Evolutionary conservation across 345 rosid genomes (phyloP), one percentile per base, ranked within the genome.

Genomic region (Microcos paniculata): DNA sequence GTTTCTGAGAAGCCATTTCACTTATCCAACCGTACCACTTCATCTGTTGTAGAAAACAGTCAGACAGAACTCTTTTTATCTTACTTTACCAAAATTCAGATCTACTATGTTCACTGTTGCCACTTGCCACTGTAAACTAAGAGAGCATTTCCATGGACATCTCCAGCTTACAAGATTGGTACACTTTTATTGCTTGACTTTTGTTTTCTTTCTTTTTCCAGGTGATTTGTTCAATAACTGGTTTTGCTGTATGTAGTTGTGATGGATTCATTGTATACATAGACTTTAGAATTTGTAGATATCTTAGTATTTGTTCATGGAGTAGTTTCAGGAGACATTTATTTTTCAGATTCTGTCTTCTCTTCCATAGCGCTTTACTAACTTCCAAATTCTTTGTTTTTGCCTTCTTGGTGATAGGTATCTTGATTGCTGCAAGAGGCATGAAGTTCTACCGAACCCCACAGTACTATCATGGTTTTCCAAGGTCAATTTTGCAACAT

Each of bases 361-460:
- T 16, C 3, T 6, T 5, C 8, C 45, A 24, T 67, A 26, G 42
- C 8, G 18, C 11, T 51, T 69, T 19, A 19, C 19, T 69, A 14
- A 69, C 26, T 23, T 21, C 31, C 14, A 43, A 23, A 18, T 61
- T 65, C 40, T 64, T 45, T 31, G 2, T 40, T 72, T 75, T 40
- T 35, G 40, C 40, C 40, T 52, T 45, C 49, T 56, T 30, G 64
- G 64, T 79, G 71, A 62, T 46, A 88, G 91, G 80, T 88, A 85
- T 53, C 70, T 74, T 53, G 78, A 80, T 76, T 86, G 78, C 70
- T 88, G 91, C 79, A 78, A 69, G 75, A 82, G 53, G 79, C 88
- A 78, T 57, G 77, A 62, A 1, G 82, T 70, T 74, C 78, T 8
- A 30, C 88, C 87, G 35, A 88, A 81, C 48, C 58, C 81, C 58